Conservation (phyloP, 257 asterid genomes). For the Cynanchum wilfordii region DNA sequence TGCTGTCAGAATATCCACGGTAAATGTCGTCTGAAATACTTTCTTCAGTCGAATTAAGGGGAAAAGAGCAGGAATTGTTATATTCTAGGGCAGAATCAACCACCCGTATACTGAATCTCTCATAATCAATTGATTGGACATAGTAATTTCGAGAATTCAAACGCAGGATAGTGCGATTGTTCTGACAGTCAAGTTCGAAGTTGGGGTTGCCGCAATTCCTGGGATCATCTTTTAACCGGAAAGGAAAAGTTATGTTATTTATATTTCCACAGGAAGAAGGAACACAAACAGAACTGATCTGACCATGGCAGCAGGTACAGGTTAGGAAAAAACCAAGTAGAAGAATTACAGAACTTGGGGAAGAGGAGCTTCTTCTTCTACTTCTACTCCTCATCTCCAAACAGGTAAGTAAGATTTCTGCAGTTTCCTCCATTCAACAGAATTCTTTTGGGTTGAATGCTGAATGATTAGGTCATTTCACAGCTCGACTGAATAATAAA, state of each 20-base stretch:
- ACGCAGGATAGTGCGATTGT: conserved; percentile 26
- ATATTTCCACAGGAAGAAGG: conserved; percentile 51
- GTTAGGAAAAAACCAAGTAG: neutral
- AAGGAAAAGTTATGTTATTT: conserved; percentile 41
- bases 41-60: conserved; percentile 19
- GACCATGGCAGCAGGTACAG: conserved; percentile 26
- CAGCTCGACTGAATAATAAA: no score
- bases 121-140: conserved; percentile 37
- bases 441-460: neutral
- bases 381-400: neutral
- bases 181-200: conserved; percentile 42
- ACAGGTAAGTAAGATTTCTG: neutral
- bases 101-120: conserved; percentile 33
- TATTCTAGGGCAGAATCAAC: conserved; percentile 42
- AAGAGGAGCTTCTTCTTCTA: neutral
- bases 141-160: conserved; percentile 25
- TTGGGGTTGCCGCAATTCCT: conserved; percentile 32
- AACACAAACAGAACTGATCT: conserved; percentile 26
- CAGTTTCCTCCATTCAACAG: neutral
- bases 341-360: conserved; percentile 17
- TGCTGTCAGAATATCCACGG: neutral
- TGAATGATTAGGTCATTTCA: neutral
- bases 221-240: conserved; percentile 41
- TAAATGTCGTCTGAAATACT: conserved; percentile 17
- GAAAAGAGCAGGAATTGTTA: conserved; percentile 28